phyloP scores from a whole-genome alignment of 1,139 yeast genomes.

The Candida dubliniensis region DNA sequence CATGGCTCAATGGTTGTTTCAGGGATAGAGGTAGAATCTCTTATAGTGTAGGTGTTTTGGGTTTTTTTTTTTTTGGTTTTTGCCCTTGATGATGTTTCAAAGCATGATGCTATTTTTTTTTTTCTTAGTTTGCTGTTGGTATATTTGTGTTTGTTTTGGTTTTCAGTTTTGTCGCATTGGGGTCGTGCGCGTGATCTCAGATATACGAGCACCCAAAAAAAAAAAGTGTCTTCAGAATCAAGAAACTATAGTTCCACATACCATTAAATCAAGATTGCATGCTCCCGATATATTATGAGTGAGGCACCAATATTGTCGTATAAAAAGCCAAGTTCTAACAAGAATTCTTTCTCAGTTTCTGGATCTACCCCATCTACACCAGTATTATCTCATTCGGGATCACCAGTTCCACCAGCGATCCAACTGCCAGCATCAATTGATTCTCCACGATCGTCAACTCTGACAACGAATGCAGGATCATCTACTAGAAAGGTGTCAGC shows the following conservation, averaged over 20 bases:
- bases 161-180: not conserved
- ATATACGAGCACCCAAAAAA: not conserved
- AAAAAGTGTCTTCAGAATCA: too few relatives aligned
- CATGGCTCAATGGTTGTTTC: slow-evolving; percentile 3
- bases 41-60: not conserved
- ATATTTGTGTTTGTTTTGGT: not conserved
- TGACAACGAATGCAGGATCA: not conserved
- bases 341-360: not conserved
- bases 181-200: not conserved
- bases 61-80: not conserved
- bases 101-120: not conserved
- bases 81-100: not conserved
- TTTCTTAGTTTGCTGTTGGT: not conserved
- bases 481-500: slow-evolving; percentile 36
- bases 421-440: slow-evolving; percentile 12
- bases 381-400: slow-evolving; percentile 5
- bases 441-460: slow-evolving; percentile 8
- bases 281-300: slow-evolving; percentile 14
- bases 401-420: slow-evolving; percentile 9
- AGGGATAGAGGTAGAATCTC: not conserved
- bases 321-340: slow-evolving; percentile 22
- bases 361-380: slow-evolving; percentile 7
- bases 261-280: not conserved
- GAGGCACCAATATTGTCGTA: slow-evolving; percentile 29
- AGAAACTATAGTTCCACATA: not conserved